Percentiles rank a stretch among this genome's conserved stretches.
Evolutionary conservation across 2,329 filamentous ascomycete genomes (phyloP).

Genomic region (Fusarium drepaniforme): DNA sequence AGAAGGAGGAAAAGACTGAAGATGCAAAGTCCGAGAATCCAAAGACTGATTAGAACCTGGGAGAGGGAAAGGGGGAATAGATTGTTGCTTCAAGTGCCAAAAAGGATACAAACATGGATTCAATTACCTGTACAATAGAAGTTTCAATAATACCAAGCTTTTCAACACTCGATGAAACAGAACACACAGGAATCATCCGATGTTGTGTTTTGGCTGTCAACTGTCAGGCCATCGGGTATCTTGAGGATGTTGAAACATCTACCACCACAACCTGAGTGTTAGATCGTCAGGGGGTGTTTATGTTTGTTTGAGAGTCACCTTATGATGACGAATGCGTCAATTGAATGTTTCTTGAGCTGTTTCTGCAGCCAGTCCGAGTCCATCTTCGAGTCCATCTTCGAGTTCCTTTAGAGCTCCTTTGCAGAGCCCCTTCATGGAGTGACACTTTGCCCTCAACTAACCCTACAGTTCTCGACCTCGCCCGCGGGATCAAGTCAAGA

Average conservation of each 20-base stretch:
- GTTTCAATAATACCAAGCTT: background rate
- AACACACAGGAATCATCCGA: background rate
- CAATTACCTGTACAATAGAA: background rate
- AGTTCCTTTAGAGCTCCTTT: too few species aligned
- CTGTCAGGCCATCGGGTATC: background rate
- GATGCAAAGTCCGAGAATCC: slow-evolving; percentile 1
- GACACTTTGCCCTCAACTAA: background rate
- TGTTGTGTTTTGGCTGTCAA: background rate
- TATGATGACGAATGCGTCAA: background rate
- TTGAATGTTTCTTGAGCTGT: background rate
- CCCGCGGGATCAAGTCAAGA: background rate
- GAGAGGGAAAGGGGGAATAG: background rate
- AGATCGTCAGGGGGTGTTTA: background rate
- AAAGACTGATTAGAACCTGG: slow-evolving; percentile 28
- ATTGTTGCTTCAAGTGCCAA: background rate
- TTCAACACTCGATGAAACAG: background rate
- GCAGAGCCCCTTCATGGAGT: too few species aligned
- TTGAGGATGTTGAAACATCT: background rate
- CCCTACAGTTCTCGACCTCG: background rate
- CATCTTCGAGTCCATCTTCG: too few species aligned
- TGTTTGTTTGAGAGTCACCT: background rate
- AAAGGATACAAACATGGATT: background rate
- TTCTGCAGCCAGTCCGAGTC: too few species aligned
- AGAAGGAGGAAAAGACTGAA: slow-evolving; percentile 35
- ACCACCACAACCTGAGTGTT: background rate